Percentiles rank a stretch among this genome's conserved stretches.
These are phyloP conservation scores for Boletus subcaerulescens DNA, from an alignment of 768 basidiomycete species.

Conservation along the genomic window DNA sequence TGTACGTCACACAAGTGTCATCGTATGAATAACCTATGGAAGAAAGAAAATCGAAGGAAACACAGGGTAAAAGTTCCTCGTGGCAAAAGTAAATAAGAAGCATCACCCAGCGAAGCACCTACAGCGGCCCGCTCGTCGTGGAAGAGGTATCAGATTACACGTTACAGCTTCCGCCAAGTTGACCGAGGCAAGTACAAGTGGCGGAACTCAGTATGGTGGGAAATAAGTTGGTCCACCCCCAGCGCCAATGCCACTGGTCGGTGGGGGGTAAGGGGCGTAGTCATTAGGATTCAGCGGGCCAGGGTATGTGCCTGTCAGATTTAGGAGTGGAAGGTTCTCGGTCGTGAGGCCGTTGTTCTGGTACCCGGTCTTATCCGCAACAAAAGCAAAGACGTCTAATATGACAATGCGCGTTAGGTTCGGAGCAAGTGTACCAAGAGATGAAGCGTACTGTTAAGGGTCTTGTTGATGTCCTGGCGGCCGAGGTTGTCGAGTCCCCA, in stretches of 20 bases:
- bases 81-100: too few relatives aligned
- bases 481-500: slow-evolving; percentile 62
- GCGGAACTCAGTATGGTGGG: too few relatives aligned
- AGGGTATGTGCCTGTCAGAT: slow-evolving; percentile 39
- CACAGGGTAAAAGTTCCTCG: too few relatives aligned
- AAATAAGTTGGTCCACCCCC: slow-evolving; percentile 38
- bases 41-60: too few relatives aligned
- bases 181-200: too few relatives aligned
- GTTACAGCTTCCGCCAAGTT: too few relatives aligned
- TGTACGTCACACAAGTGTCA: too few relatives aligned
- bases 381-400: slow-evolving; percentile 50
- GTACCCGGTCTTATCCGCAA: slow-evolving; percentile 46
- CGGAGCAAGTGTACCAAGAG: background rate
- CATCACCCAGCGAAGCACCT: too few relatives aligned
- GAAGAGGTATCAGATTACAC: too few relatives aligned
- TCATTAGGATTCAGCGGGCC: slow-evolving; percentile 43
- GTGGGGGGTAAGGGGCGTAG: slow-evolving; percentile 45
- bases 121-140: too few relatives aligned
- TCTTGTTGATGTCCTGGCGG: slow-evolving; percentile 53
- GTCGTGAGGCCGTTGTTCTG: slow-evolving; percentile 33
- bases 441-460: slow-evolving; percentile 13
- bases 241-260: slow-evolving; percentile 36
- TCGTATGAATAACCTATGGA: too few relatives aligned
- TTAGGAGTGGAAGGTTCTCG: slow-evolving; percentile 33
- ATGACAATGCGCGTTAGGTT: background rate